These are phyloP conservation scores for Leishmania guyanensis DNA, from an alignment of 208 protist genomes.

Conservation along the genomic window DNA sequence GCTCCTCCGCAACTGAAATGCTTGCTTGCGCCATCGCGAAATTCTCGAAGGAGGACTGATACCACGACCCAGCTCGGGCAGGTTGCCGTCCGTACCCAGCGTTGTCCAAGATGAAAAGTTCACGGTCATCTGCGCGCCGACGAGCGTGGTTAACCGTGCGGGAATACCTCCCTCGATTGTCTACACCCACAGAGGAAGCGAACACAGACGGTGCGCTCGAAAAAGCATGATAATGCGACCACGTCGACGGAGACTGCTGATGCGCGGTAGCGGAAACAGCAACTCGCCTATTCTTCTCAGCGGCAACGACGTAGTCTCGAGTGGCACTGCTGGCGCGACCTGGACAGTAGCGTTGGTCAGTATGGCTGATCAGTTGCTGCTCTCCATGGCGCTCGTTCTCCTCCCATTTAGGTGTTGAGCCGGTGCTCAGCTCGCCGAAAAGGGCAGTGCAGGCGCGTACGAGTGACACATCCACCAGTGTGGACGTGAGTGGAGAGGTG, in stretches of 20 bases:
- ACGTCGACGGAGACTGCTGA: neutral
- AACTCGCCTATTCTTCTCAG: neutral
- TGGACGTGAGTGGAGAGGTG: neutral
- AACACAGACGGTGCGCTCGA: neutral
- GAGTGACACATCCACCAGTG: constrained; percentile 17
- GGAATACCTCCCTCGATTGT: neutral
- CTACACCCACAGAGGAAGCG: neutral
- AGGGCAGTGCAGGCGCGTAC: constrained; percentile 10
- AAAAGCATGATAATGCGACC: constrained; percentile 2
- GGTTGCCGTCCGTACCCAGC: neutral
- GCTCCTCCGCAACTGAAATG: constrained; percentile 18
- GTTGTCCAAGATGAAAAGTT: neutral
- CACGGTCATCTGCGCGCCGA: constrained; percentile 5
- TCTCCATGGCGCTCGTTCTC: neutral
- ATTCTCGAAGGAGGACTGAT: constrained; percentile 20
- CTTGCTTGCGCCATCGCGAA: constrained; percentile 18
- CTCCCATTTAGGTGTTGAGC: too few species aligned
- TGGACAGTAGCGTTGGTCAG: neutral
- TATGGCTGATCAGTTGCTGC: neutral
- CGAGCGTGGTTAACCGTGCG: neutral
- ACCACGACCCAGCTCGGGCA: neutral
- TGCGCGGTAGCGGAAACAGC: neutral
- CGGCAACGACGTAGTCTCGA: neutral
- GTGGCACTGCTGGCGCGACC: neutral
- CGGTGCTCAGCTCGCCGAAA: neutral